These are phyloP conservation scores for Micractinium sp. DNA, from an alignment of 139 green algal genomes.

Conservation along the genomic window DNA sequence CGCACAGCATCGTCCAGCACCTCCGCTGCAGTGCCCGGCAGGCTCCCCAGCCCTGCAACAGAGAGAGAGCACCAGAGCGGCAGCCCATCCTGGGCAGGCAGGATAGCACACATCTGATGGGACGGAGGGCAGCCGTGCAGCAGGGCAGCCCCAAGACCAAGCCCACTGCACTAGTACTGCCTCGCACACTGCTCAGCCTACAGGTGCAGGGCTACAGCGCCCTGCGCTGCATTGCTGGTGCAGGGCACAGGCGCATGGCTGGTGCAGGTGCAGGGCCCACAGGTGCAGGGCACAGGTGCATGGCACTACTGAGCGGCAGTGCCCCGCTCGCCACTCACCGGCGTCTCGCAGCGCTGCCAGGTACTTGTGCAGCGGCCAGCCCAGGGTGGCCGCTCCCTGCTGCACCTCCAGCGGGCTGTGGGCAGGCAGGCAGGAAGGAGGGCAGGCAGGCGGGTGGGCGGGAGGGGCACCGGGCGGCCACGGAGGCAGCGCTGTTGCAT, in stretches of 20 bases:
- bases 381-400: constrained; percentile 72
- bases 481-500: too few relatives aligned
- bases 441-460: neutral
- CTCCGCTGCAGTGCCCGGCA: constrained; percentile 92
- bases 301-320: too few relatives aligned
- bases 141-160: neutral
- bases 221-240: too few relatives aligned
- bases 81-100: neutral
- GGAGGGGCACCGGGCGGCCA: neutral
- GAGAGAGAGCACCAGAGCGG: neutral
- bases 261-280: too few relatives aligned
- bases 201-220: too few relatives aligned
- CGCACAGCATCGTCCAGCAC: constrained; percentile 80
- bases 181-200: too few relatives aligned
- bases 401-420: constrained; percentile 61
- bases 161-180: too few relatives aligned
- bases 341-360: constrained; percentile 67
- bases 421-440: neutral
- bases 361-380: constrained; percentile 55
- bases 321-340: too few relatives aligned
- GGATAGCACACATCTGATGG: neutral
- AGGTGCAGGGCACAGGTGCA: too few relatives aligned
- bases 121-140: neutral
- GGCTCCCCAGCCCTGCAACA: constrained; percentile 73
- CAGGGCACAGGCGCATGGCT: too few relatives aligned